These are phyloP conservation scores for Cercospora canescens DNA, from an alignment of 2,329 filamentous ascomycete genomes.

Conservation along the genomic window DNA sequence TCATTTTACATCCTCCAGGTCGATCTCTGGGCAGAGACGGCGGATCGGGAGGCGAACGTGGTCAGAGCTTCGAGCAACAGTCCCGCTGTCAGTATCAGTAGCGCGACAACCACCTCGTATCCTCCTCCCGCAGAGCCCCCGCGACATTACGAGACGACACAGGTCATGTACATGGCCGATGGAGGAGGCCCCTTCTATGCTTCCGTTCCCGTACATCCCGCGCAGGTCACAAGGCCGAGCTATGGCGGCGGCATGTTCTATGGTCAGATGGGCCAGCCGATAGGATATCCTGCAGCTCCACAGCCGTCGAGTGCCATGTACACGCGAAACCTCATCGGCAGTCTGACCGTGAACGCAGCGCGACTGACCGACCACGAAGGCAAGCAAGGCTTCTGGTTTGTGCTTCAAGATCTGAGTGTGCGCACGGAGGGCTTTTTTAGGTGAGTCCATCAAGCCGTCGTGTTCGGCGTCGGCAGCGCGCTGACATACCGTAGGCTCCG, in stretches of 20 bases:
- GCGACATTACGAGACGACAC: slow-evolving; percentile 20
- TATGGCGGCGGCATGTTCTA: slow-evolving; percentile 24
- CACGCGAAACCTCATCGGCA: slow-evolving; percentile 91
- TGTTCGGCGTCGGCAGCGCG: neutral
- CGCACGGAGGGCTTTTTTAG: slow-evolving; percentile 88
- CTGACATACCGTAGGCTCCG: slow-evolving; percentile 52
- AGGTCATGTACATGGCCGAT: slow-evolving; percentile 20
- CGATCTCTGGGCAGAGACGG: slow-evolving; percentile 66
- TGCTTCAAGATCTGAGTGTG: slow-evolving; percentile 92
- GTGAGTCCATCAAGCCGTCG: slow-evolving; percentile 51
- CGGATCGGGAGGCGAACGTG: slow-evolving; percentile 64
- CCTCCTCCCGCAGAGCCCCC: slow-evolving; percentile 51
- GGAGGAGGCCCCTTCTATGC: slow-evolving; percentile 25
- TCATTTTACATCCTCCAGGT: slow-evolving; percentile 57
- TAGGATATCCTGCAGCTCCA: slow-evolving; percentile 34
- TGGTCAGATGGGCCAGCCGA: slow-evolving; percentile 19
- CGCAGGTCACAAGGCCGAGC: slow-evolving; percentile 17
- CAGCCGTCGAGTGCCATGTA: slow-evolving; percentile 74
- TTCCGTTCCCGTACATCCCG: slow-evolving; percentile 21
- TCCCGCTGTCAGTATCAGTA: slow-evolving; percentile 71
- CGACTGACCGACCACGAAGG: slow-evolving; percentile 75
- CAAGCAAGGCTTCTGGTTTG: slow-evolving; percentile 92
- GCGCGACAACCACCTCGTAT: slow-evolving; percentile 77
- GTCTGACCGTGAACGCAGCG: slow-evolving; percentile 84
- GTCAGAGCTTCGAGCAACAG: slow-evolving; percentile 65